Conservation (phyloP, 495 filamentous ascomycete genomes). For the Ramalina intermedia region DNA sequence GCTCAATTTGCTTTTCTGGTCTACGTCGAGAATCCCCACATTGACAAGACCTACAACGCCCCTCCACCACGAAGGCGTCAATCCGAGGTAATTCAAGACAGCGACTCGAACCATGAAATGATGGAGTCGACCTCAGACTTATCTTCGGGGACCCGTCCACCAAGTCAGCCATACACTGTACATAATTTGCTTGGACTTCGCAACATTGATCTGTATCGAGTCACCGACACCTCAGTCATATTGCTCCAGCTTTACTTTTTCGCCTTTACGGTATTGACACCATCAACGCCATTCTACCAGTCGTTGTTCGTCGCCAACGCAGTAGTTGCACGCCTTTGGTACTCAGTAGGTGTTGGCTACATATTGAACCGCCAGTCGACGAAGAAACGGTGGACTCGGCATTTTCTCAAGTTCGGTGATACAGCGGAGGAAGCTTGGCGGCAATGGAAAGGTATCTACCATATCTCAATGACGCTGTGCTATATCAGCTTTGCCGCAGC, state of each 20-base stretch:
- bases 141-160: slow-evolving; percentile 19
- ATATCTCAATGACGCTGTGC: slow-evolving; percentile 79
- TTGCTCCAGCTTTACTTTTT: slow-evolving; percentile 61
- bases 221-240: slow-evolving; percentile 65
- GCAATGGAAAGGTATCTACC: slow-evolving; percentile 95
- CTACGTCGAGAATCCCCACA: slow-evolving; percentile 88
- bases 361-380: slow-evolving; percentile 75
- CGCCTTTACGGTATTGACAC: slow-evolving; percentile 57
- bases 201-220: slow-evolving; percentile 78
- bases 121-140: neutral
- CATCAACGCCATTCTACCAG: slow-evolving; percentile 59
- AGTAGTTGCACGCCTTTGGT: slow-evolving; percentile 77
- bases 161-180: slow-evolving; percentile 43
- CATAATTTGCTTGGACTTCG: slow-evolving; percentile 68
- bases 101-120: slow-evolving; percentile 21
- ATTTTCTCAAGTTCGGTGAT: slow-evolving; percentile 95
- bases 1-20: slow-evolving; percentile 87
- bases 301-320: slow-evolving; percentile 71
- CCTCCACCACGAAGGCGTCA: slow-evolving; percentile 58
- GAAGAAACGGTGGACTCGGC: slow-evolving; percentile 83
- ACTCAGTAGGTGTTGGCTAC: slow-evolving; percentile 72
- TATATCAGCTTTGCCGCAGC: slow-evolving; percentile 81
- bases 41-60: slow-evolving; percentile 94
- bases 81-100: slow-evolving; percentile 21
- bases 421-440: slow-evolving; percentile 83